A percentile compares a stretch with the other conserved stretches of the same genome.
Evolutionary conservation across 2,329 filamentous ascomycete genomes (phyloP).

Genomic region (Xylaria sp.): DNA sequence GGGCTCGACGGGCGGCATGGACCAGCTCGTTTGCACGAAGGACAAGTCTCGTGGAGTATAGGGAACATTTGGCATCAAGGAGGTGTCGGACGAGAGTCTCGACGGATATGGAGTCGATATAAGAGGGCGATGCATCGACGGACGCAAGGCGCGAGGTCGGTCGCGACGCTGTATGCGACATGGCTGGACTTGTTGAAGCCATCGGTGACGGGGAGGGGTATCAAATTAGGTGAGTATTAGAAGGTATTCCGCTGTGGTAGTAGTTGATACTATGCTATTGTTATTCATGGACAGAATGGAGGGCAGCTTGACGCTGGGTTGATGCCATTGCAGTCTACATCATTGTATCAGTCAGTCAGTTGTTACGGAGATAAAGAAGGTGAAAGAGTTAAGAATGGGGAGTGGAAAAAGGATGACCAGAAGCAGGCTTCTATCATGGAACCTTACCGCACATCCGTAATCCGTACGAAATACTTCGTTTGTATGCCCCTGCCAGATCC

Average conservation of each 20-base stretch:
- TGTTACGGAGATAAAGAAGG: neutral
- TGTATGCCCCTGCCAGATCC: too few relatives aligned
- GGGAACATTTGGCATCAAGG: conserved; percentile 78
- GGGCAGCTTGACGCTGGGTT: conserved; percentile 13
- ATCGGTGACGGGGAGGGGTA: conserved; percentile 17
- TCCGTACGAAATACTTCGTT: neutral
- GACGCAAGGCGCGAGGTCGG: conserved; percentile 22
- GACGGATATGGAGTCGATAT: conserved; percentile 46
- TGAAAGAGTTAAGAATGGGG: neutral
- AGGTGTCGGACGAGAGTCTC: conserved; percentile 80
- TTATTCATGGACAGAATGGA: conserved; percentile 1
- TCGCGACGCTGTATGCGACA: conserved; percentile 21
- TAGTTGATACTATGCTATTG: neutral
- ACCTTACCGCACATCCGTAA: neutral
- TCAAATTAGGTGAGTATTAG: neutral
- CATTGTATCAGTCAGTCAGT: conserved; percentile 1
- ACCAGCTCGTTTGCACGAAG: conserved; percentile 84
- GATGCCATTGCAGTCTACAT: conserved; percentile 18
- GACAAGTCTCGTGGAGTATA: conserved; percentile 77
- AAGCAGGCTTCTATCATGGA: neutral
- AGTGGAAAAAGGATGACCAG: neutral
- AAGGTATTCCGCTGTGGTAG: neutral
- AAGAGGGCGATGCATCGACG: conserved; percentile 32
- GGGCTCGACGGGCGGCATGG: conserved; percentile 63
- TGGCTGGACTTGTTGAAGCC: conserved; percentile 25